Conservation (phyloP, 2,329 filamentous ascomycete genomes). For the Ascochyta fabae region DNA sequence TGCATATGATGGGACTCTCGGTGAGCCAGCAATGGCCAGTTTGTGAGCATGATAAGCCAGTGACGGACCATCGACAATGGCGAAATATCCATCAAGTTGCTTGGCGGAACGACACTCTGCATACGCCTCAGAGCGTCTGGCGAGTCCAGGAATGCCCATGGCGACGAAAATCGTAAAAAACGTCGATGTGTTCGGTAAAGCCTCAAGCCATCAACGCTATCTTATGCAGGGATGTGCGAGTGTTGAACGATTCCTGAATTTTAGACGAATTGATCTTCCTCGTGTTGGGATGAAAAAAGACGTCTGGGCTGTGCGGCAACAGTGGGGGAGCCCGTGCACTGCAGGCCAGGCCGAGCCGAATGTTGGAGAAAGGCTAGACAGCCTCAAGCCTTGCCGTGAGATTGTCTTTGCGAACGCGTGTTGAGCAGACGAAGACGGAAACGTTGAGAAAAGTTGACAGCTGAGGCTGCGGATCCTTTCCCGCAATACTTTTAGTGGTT, state of each 20-base stretch:
- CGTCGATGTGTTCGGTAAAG: conserved; percentile 2
- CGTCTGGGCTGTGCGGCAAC: conserved; percentile 18
- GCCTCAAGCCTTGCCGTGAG: conserved; percentile 15
- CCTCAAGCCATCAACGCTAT: conserved; percentile 7
- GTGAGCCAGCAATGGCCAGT: conserved; percentile 49
- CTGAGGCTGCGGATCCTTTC: conserved; percentile 17
- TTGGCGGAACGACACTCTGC: conserved; percentile 30
- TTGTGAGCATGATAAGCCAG: conserved; percentile 75
- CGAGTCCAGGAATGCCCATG: conserved; percentile 48
- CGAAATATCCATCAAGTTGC: conserved; percentile 34
- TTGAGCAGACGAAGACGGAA: conserved; percentile 15
- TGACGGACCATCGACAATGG: conserved; percentile 76
- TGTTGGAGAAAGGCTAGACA: conserved; percentile 16
- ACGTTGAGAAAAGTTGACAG: conserved; percentile 13
- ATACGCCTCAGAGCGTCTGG: conserved; percentile 40
- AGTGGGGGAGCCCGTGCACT: conserved; percentile 14
- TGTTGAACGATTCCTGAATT: conserved; percentile 12
- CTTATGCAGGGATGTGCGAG: conserved; percentile 10
- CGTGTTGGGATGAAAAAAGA: conserved; percentile 20
- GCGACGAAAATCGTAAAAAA: conserved; percentile 16
- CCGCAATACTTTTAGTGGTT: conserved; percentile 27
- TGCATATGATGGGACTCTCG: conserved; percentile 57
- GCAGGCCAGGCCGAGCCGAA: conserved; percentile 15
- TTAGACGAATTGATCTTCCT: conserved; percentile 17
- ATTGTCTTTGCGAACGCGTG: conserved; percentile 7